Evolutionary conservation across 768 basidiomycete species (phyloP).

Genomic region (Leccinum olivaceopallidum): DNA sequence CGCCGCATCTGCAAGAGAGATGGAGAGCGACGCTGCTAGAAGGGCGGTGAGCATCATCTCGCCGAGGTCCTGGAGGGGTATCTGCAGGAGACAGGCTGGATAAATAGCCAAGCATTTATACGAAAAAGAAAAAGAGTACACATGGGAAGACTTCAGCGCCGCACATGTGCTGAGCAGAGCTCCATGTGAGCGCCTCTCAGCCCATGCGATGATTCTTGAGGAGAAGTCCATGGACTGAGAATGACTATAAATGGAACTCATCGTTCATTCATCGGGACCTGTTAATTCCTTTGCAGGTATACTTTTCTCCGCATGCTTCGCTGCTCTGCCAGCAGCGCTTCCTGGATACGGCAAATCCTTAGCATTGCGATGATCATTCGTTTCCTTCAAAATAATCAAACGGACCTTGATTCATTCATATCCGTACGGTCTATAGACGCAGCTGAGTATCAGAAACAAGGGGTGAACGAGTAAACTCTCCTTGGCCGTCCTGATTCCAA

Average conservation of each 20-base stretch:
- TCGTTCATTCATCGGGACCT: not conserved
- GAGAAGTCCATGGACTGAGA: not conserved
- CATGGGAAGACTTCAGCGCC: not conserved
- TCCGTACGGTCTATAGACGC: not conserved
- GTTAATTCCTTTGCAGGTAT: not conserved
- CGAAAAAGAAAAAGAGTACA: not conserved
- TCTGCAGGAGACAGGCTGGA: not conserved
- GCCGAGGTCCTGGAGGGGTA: not conserved
- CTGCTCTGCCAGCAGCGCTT: not conserved
- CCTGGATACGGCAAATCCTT: not conserved
- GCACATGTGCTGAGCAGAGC: not conserved
- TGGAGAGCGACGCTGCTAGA: conserved; percentile 14
- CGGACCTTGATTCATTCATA: not conserved
- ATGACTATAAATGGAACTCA: not conserved
- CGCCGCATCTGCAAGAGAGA: conserved; percentile 20
- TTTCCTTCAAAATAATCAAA: not conserved
- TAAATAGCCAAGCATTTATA: not conserved
- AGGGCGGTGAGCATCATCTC: conserved; percentile 15
- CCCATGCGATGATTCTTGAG: not conserved
- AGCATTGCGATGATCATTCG: not conserved
- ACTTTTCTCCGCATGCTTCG: not conserved
- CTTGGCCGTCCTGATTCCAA: not conserved
- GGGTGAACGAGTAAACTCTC: not conserved
- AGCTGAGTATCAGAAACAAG: not conserved
- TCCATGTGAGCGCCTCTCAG: not conserved